Conservation (phyloP, 2,329 filamentous ascomycete genomes). For the Aureobasidium sp. region DNA sequence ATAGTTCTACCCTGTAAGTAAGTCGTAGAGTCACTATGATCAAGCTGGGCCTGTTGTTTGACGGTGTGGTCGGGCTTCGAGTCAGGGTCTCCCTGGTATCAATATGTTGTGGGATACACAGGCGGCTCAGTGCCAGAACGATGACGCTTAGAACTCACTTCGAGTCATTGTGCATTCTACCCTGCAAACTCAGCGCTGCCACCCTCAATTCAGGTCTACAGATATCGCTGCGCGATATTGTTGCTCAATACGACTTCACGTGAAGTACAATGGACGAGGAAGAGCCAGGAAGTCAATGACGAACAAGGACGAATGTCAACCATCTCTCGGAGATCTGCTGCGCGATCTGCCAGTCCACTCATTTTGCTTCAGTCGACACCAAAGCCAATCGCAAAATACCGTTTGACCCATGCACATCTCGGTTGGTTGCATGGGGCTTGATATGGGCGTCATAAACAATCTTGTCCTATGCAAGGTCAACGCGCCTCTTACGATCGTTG, state of each 20-base stretch:
- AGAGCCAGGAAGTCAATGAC: neutral
- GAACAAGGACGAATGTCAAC: neutral
- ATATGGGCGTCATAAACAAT: conserved; percentile 7
- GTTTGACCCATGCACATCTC: neutral
- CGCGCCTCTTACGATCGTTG: neutral
- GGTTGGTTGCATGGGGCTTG: conserved; percentile 6
- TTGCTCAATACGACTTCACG: neutral
- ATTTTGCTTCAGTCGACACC: neutral
- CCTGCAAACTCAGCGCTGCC: neutral
- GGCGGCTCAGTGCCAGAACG: neutral
- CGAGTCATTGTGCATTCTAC: conserved; percentile 1
- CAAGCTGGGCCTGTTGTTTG: neutral
- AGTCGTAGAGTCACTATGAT: neutral
- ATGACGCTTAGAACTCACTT: conserved; percentile 8
- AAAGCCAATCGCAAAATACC: neutral
- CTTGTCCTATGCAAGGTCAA: conserved; percentile 1
- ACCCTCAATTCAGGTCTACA: neutral
- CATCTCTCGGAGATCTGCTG: neutral
- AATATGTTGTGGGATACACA: neutral
- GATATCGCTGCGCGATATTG: too few species aligned
- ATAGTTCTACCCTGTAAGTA: neutral
- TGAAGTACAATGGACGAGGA: neutral
- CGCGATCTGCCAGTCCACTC: neutral
- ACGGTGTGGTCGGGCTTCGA: neutral
- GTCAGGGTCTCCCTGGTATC: neutral